Conservation (phyloP, 2,329 filamentous ascomycete genomes). For the Paraphaeosphaeria sporulosa region DNA sequence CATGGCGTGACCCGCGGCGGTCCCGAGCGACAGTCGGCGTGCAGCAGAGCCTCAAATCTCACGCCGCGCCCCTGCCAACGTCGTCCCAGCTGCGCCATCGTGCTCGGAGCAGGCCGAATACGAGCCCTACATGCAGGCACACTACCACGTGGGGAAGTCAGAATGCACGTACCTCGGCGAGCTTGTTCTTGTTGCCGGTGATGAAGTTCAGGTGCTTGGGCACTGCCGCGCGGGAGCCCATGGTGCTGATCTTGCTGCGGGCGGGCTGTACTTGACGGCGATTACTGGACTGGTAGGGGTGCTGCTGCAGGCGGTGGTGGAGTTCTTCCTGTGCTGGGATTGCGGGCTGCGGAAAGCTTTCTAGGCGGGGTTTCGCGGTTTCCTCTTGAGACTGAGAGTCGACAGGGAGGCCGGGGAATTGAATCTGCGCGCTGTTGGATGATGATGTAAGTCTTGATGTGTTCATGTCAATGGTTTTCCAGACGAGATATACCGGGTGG, state of each 20-base stretch:
- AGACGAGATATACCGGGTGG: slow-evolving; percentile 1
- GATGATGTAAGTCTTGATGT: slow-evolving; percentile 3
- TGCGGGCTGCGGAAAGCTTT: slow-evolving; percentile 21
- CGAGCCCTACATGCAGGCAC: not conserved
- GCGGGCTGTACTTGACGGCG: slow-evolving; percentile 10
- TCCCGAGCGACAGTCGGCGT: slow-evolving; percentile 6
- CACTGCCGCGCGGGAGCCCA: slow-evolving; percentile 20
- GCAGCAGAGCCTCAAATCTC: slow-evolving; percentile 13
- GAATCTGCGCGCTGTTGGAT: not conserved
- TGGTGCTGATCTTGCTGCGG: slow-evolving; percentile 9
- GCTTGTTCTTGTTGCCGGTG: slow-evolving; percentile 94
- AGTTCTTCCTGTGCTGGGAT: slow-evolving; percentile 17
- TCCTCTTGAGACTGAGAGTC: not conserved
- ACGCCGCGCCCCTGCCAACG: not conserved
- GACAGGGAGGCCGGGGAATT: slow-evolving; percentile 4
- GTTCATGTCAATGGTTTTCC: not conserved
- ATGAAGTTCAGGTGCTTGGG: slow-evolving; percentile 82
- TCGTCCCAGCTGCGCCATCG: slow-evolving; percentile 6
- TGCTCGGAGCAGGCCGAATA: slow-evolving; percentile 11
- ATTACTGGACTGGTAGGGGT: slow-evolving; percentile 17
- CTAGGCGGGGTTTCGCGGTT: slow-evolving; percentile 7
- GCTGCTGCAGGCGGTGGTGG: slow-evolving; percentile 16
- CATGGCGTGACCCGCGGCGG: slow-evolving; percentile 8
- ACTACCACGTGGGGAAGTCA: not conserved
- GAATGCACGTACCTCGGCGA: slow-evolving; percentile 65